A percentile compares a stretch with the other conserved stretches of the same genome.
Evolutionary conservation across 768 basidiomycete genomes (phyloP).

Genomic region (Coprinopsis cinerea): DNA sequence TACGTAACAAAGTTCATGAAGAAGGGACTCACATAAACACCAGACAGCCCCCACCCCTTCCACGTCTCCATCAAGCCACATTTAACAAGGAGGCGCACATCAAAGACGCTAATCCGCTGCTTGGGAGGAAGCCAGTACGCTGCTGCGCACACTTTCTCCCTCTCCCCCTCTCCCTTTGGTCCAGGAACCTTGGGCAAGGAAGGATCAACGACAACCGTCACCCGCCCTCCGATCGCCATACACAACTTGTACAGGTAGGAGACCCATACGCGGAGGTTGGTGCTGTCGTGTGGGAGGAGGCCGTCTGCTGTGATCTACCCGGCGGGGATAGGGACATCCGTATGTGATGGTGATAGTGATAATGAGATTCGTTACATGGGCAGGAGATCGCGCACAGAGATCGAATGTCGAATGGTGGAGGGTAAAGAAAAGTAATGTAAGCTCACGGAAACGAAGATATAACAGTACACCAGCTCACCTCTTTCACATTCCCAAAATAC

Average conservation of each 20-base stretch:
- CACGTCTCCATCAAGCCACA: not conserved
- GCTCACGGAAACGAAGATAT: not conserved
- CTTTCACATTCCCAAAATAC: slow-evolving; percentile 21
- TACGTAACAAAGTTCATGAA: too few relatives aligned
- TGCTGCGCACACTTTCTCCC: slow-evolving; percentile 20
- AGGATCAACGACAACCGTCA: slow-evolving; percentile 22
- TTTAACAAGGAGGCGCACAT: not conserved
- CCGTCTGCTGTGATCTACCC: slow-evolving; percentile 16
- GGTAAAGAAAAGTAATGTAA: too few relatives aligned
- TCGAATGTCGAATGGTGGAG: too few relatives aligned
- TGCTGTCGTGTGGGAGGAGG: slow-evolving; percentile 11
- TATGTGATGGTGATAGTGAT: too few relatives aligned
- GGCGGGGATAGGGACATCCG: too few relatives aligned
- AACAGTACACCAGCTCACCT: slow-evolving; percentile 14
- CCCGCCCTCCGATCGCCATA: slow-evolving; percentile 18
- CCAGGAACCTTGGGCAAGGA: not conserved
- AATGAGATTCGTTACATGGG: too few relatives aligned
- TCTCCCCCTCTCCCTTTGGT: not conserved
- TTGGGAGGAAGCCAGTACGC: slow-evolving; percentile 15
- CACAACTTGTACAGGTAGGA: slow-evolving; percentile 17
- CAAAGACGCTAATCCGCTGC: not conserved
- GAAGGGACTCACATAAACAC: too few relatives aligned
- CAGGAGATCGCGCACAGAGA: too few relatives aligned
- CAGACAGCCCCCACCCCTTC: not conserved
- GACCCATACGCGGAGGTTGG: slow-evolving; percentile 13